Evolutionary conservation across 2,329 filamentous ascomycete genomes (phyloP), one percentile per base, ranked within the genome.

Genomic region (Hypoxylon sp.): DNA sequence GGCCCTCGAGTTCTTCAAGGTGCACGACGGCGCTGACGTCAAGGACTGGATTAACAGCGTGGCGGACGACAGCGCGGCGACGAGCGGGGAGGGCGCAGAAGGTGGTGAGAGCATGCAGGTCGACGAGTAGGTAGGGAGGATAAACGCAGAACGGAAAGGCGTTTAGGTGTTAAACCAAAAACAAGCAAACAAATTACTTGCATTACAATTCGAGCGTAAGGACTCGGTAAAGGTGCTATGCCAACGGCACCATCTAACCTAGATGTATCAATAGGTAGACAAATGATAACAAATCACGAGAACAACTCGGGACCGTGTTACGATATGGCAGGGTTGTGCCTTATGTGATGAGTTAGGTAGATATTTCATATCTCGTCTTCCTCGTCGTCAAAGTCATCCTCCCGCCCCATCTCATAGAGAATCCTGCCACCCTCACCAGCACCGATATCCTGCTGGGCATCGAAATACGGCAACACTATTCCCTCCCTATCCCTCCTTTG

Each of bases 361-460:
- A 48, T 20, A 17, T 47, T 26, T 55, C 68, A 76, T 70, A 76
- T 76, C 60, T 76, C 74, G 47, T 76, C 74, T 55, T 76, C 93
- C 74, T 97, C 93, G 62, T 97, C 94, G 71, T 97, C 94, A 79
- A 97, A 98, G 76, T 98, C 93, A 78, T 99, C 95, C 80, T 98
- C 95, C 66, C 89, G 87, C 1, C 94, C 94, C 91, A 98, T 97
- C 71, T 98, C 94, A 76, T 99, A 99, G 73, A 99, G 75, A 68
- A 99, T 99, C 64, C 94, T 85, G 0, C 95, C 95, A 4, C 95
- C 94, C 72, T 97, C 93, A 0, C 94, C 94, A 0, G 87, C 85
- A 1, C 89, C 90, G 53, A 88, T 85, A 49, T 90, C 90, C 55
- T 88, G 92, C 83, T 99, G 95, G 22, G 95, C 95, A 81, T 99